A percentile compares a stretch with the other conserved stretches of the same genome.
Conservation (phyloP, 2,329 filamentous ascomycete species). For the Hypomyces rosellus region DNA sequence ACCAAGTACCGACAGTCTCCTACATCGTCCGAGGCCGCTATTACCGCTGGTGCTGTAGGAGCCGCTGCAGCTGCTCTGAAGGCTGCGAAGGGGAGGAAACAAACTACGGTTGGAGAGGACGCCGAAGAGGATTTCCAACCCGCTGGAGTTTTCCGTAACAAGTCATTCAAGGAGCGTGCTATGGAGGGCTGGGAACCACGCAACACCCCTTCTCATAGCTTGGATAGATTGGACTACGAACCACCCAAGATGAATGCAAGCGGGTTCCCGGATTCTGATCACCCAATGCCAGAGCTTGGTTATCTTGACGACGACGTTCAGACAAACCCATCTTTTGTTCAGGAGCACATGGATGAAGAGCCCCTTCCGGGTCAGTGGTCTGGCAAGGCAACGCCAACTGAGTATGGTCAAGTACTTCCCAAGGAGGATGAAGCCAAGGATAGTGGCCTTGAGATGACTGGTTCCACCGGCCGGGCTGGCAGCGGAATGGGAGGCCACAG, state of each 20-base stretch:
- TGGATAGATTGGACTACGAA: slow-evolving; percentile 50
- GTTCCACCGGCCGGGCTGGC: slow-evolving; percentile 48
- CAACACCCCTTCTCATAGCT: slow-evolving; percentile 52
- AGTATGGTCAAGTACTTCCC: slow-evolving; percentile 19
- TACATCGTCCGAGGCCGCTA: slow-evolving; percentile 51
- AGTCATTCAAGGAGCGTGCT: slow-evolving; percentile 61
- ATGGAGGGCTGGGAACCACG: slow-evolving; percentile 49
- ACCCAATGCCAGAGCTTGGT: slow-evolving; percentile 73
- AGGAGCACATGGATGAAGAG: slow-evolving; percentile 57
- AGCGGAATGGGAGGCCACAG: slow-evolving; percentile 45
- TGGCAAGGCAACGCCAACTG: slow-evolving; percentile 47
- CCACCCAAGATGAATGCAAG: slow-evolving; percentile 58
- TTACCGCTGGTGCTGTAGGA: slow-evolving; percentile 50
- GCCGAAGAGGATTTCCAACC: slow-evolving; percentile 35
- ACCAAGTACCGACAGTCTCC: slow-evolving; percentile 43
- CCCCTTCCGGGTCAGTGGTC: slow-evolving; percentile 42
- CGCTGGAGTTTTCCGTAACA: slow-evolving; percentile 52
- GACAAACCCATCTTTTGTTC: slow-evolving; percentile 79
- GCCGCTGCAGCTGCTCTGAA: slow-evolving; percentile 47
- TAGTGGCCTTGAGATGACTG: slow-evolving; percentile 39
- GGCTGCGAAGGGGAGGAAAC: slow-evolving; percentile 42
- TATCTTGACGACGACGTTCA: slow-evolving; percentile 62
- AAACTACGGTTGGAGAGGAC: slow-evolving; percentile 28
- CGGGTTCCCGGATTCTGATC: slow-evolving; percentile 59
- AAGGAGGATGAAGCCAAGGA: slow-evolving; percentile 24